Evolutionary conservation across 805 yeast species (phyloP).

Genomic region (Schwanniomyces yamadae): DNA sequence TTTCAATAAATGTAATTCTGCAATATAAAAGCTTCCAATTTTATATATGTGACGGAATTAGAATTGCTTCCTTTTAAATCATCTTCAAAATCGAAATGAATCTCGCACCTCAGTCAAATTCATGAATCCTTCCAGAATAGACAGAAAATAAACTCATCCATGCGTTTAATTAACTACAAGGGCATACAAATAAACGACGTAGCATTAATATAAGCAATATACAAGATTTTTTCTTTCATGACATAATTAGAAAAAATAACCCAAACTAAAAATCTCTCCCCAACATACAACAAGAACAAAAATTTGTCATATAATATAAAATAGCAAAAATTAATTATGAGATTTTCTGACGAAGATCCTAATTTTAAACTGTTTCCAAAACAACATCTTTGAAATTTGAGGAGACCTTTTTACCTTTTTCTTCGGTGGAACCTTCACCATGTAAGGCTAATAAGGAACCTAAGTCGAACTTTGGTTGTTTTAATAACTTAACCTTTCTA

Average conservation of each 20-base stretch:
- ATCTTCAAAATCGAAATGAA: too few species aligned
- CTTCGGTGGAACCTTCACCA: constrained; percentile 84
- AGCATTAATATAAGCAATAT: constrained; percentile 15
- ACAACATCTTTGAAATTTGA: constrained; percentile 95
- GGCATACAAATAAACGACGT: constrained; percentile 10
- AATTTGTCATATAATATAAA: constrained; percentile 4
- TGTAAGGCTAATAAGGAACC: constrained; percentile 91
- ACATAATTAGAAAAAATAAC: constrained; percentile 8
- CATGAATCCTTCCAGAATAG: too few species aligned
- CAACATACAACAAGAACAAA: constrained; percentile 6
- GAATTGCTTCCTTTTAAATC: too few species aligned
- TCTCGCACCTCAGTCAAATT: too few species aligned
- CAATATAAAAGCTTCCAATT: too few species aligned
- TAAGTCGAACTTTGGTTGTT: constrained; percentile 95
- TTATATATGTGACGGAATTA: too few species aligned
- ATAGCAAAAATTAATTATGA: not conserved
- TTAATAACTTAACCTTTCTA: constrained; percentile 94
- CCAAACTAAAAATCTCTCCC: constrained; percentile 7
- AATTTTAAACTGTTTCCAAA: constrained; percentile 79
- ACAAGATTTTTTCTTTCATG: constrained; percentile 10
- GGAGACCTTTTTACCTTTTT: constrained; percentile 95
- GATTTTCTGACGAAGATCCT: not conserved
- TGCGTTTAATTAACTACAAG: not conserved
- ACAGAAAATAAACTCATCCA: too few species aligned
- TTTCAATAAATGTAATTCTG: not conserved